Percentiles rank a stretch among this genome's conserved stretches.
Evolutionary conservation across 805 yeast genomes (phyloP).

Genomic region (Candida piceae): DNA sequence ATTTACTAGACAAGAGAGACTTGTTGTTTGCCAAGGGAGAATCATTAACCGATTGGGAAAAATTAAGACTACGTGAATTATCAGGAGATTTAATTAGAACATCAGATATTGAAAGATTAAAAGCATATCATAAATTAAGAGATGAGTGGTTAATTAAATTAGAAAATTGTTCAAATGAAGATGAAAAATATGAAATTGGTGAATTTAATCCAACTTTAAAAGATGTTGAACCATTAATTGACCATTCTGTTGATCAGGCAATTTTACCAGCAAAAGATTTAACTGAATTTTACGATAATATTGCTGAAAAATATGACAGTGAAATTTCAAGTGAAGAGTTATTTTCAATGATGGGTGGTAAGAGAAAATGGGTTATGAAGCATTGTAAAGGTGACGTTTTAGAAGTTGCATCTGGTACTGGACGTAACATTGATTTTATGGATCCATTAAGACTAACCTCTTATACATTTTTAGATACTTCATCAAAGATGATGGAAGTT

Average conservation of each 20-base stretch:
- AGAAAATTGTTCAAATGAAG: constrained; percentile 11
- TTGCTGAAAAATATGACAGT: constrained; percentile 77
- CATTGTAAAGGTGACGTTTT: constrained; percentile 83
- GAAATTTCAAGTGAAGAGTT: constrained; percentile 74
- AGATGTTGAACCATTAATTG: constrained; percentile 27
- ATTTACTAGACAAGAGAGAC: constrained; percentile 25
- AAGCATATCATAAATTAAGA: constrained; percentile 52
- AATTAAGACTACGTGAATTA: constrained; percentile 54
- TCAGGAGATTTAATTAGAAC: constrained; percentile 55
- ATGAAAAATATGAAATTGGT: constrained; percentile 14
- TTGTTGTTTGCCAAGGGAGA: constrained; percentile 22
- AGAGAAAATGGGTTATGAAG: constrained; percentile 74
- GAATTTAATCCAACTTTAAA: constrained; percentile 32
- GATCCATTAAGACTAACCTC: constrained; percentile 57
- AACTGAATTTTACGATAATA: constrained; percentile 67
- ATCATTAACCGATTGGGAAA: constrained; percentile 56
- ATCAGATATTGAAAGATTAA: constrained; percentile 55
- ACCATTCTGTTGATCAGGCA: constrained; percentile 29
- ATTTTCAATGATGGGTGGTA: constrained; percentile 52
- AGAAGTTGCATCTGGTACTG: constrained; percentile 95
- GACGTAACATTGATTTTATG: constrained; percentile 79
- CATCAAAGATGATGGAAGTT: constrained; percentile 78
- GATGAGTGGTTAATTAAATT: constrained; percentile 26
- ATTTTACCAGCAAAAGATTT: constrained; percentile 76
- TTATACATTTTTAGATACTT: constrained; percentile 81